Conservation (phyloP, 2,329 filamentous ascomycete species). For the Periconia sp. region DNA sequence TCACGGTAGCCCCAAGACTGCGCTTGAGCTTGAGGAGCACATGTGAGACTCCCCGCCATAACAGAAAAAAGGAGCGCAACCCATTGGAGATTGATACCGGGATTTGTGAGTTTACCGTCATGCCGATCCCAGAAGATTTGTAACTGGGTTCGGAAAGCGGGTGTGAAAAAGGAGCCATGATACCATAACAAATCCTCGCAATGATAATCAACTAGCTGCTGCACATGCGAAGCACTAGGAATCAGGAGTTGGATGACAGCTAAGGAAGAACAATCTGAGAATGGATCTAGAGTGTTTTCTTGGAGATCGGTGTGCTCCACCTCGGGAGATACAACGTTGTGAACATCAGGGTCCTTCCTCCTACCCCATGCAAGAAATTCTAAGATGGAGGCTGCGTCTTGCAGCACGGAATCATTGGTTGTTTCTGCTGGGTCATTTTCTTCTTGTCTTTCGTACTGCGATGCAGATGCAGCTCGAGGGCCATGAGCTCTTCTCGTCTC, state of each 20-base stretch:
- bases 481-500: background rate
- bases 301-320: background rate
- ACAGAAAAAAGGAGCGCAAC: constrained; percentile 45
- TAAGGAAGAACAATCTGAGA: constrained; percentile 10
- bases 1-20: constrained; percentile 46
- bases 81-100: constrained; percentile 46
- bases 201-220: constrained; percentile 35
- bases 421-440: background rate
- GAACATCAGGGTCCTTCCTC: constrained; percentile 40
- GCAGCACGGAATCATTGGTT: constrained; percentile 31
- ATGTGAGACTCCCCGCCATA: constrained; percentile 43
- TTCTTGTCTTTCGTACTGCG: background rate
- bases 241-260: constrained; percentile 33
- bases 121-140: constrained; percentile 37
- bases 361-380: constrained; percentile 53
- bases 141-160: constrained; percentile 40
- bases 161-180: constrained; percentile 37
- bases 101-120: constrained; percentile 33
- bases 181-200: constrained; percentile 40
- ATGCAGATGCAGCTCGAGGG: background rate
- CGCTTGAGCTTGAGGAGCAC: constrained; percentile 31
- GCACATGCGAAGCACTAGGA: constrained; percentile 16
- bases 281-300: constrained; percentile 2
- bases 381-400: constrained; percentile 49
- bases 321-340: constrained; percentile 18